These are phyloP conservation scores for Agarophyton chilense DNA, from an alignment of 23 red algal species.

Conservation along the genomic window DNA sequence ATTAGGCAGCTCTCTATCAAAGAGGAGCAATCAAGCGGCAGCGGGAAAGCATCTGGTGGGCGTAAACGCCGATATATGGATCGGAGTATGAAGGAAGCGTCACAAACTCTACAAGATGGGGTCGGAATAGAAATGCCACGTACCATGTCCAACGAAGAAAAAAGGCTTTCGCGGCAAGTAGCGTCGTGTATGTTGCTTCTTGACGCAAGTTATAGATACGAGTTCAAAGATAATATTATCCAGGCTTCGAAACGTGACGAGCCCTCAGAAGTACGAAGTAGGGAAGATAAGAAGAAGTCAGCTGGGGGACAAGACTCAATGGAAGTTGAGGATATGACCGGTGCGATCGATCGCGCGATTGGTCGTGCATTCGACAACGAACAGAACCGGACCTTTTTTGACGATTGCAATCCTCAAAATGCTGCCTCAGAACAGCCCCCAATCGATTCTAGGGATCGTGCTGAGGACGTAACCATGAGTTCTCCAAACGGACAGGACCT, in stretches of 20 bases:
- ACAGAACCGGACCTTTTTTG: background rate
- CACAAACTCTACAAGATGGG: background rate
- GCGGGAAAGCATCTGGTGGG: background rate
- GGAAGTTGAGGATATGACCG: conserved; percentile 42
- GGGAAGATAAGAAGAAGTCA: conserved; percentile 26
- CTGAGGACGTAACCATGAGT: background rate
- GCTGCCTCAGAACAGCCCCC: background rate
- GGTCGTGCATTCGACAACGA: background rate
- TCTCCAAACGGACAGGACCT: background rate
- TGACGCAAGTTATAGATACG: conserved; percentile 45
- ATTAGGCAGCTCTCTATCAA: conserved; percentile 42
- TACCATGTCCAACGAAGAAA: background rate
- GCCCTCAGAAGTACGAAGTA: background rate
- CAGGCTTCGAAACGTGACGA: background rate
- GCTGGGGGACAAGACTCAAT: background rate
- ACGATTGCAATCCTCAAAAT: background rate
- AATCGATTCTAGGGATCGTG: background rate
- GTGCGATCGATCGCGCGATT: background rate
- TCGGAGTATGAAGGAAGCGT: background rate
- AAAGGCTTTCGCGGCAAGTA: background rate
- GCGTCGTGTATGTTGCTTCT: conserved; percentile 44
- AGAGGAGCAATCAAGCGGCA: conserved; percentile 4
- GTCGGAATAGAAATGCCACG: background rate
- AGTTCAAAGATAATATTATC: conserved; percentile 57
- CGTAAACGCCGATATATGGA: background rate